These are phyloP conservation scores for Arctium minus DNA, from an alignment of 129 eudicot genomes.

Conservation along the genomic window DNA sequence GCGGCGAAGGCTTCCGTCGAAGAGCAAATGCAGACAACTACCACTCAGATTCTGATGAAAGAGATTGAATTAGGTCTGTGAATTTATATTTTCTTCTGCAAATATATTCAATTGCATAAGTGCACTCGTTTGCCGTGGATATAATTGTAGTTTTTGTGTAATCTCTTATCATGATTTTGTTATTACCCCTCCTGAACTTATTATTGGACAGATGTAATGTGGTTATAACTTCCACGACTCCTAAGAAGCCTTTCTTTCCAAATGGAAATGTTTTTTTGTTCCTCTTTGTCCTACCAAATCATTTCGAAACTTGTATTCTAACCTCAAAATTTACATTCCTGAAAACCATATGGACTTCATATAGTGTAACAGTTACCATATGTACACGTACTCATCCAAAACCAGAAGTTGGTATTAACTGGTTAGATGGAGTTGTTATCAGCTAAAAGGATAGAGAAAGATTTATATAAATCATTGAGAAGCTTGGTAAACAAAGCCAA, in stretches of 20 bases:
- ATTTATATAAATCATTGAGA: background rate
- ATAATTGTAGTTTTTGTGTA: background rate
- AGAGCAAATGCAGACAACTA: conserved; percentile 76
- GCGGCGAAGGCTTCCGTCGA: conserved; percentile 70
- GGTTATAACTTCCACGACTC: background rate
- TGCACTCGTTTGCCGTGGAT: background rate
- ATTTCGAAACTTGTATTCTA: background rate
- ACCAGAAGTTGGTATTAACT: background rate
- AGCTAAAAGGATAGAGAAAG: background rate
- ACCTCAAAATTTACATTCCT: background rate
- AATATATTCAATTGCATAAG: background rate
- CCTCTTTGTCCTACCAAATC: background rate
- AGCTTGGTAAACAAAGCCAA: background rate
- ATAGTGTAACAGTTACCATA: background rate
- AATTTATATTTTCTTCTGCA: background rate
- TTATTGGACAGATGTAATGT: background rate
- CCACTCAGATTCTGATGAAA: conserved; percentile 52
- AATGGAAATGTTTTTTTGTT: background rate
- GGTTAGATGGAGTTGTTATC: background rate
- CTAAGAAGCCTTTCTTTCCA: background rate
- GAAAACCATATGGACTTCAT: background rate
- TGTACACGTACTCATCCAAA: background rate
- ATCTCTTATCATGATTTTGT: background rate
- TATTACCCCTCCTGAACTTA: background rate
- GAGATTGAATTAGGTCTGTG: conserved; percentile 62